Evolutionary conservation across 106 monocot species (phyloP), one percentile per base, ranked within the genome.

Genomic region (Allium fistulosum): DNA sequence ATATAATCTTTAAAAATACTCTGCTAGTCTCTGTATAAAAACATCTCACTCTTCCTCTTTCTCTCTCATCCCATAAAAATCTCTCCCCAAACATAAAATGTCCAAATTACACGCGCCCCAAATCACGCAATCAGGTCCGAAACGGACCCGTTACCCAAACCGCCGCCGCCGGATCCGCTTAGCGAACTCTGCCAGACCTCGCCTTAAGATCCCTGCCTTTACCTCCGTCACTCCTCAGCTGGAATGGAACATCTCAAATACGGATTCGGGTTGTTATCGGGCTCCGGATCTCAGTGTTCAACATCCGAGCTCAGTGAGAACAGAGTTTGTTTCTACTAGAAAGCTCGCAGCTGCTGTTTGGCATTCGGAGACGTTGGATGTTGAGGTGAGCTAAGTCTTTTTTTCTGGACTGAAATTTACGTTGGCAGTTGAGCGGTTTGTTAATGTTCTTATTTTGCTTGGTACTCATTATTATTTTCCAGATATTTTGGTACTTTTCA

Each of bases 341-440:
- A 87, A 69, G 80, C 80, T 87, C n/a, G 87, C 83, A 8, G 80
- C 87, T 2, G 80, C 71, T 47, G 55, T 80, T 7, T 87, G 87
- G 87, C 74, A 76, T 48, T 48, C 83, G 46, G 83, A 80, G 69
- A 17, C 61, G 27, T 61, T 67, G 28, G 80, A 83, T 62, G 53
- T 47, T 9, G 76, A 74, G 67, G 72, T 74, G 50, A 49, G 58
- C 12, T 15, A 15, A 63, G 13, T 63, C 5, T 63, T 6, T 46
- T 14, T 63, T 61, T 22, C 26, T 27, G 10, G 61, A 61, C 14
- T 61, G 8, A 10, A 10, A 7, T 9, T 26, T 9, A 7, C 59
- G 10, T 61, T 3, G 6, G 63, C 37, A n/a, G 16, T 63, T 63
- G 15, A 17, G 16, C 27, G 53, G 56, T 46, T 46, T 56, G 7